Conservation (phyloP, 2,329 filamentous ascomycete genomes). For the Corynespora cassiicola region DNA sequence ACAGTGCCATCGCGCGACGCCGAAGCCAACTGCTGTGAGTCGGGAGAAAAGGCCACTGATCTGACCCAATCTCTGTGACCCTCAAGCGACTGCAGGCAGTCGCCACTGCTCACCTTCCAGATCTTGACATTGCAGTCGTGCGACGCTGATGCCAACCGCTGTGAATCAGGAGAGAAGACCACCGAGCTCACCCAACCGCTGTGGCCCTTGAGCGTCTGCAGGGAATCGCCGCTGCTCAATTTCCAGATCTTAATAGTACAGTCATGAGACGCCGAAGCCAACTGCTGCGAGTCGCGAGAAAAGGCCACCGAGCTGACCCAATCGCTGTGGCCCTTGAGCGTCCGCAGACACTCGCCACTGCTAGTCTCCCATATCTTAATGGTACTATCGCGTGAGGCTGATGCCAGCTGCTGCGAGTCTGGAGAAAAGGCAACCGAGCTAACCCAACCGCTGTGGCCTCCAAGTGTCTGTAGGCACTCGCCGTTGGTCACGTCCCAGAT, state of each 20-base stretch:
- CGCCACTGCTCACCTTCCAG: too few relatives aligned
- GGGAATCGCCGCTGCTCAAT: conserved; percentile 14
- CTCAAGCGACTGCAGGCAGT: too few relatives aligned
- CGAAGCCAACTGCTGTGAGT: conserved; percentile 1
- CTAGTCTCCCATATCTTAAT: too few relatives aligned
- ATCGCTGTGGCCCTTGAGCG: conserved; percentile 20
- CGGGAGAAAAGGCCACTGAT: conserved; percentile 23
- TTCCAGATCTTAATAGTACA: too few relatives aligned
- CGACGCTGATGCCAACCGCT: conserved; percentile 14
- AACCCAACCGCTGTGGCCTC: too few relatives aligned
- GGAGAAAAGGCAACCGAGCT: too few relatives aligned
- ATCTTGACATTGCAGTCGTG: too few relatives aligned
- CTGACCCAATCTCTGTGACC: too few relatives aligned
- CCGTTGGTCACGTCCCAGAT: too few relatives aligned
- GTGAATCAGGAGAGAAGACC: conserved; percentile 26
- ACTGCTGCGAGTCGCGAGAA: conserved; percentile 12
- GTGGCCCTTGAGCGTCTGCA: conserved; percentile 31
- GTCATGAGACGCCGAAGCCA: conserved; percentile 19
- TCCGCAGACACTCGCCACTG: conserved; percentile 10
- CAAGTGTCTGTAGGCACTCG: too few relatives aligned
- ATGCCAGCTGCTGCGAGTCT: too few relatives aligned
- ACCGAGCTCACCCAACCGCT: conserved; percentile 16
- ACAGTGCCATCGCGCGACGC: conserved; percentile 1
- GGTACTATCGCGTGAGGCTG: too few relatives aligned
- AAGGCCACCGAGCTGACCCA: conserved; percentile 19